Conservation (phyloP, 768 basidiomycete genomes). For the Hericium erinaceus region DNA sequence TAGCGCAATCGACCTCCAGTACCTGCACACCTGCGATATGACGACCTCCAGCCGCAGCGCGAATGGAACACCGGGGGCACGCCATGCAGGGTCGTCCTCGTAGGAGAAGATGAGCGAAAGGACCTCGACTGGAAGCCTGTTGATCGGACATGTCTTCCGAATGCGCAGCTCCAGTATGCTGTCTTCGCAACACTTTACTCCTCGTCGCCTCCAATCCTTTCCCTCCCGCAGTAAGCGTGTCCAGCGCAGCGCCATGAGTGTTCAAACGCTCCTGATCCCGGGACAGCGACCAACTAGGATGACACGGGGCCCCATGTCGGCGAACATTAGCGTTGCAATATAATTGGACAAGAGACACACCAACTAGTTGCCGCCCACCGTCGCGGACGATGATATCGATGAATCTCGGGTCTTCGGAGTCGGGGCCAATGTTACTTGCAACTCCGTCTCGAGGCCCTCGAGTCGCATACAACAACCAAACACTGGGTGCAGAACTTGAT, state of each 20-base stretch:
- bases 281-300: neutral
- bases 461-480: too few relatives aligned
- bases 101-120: neutral
- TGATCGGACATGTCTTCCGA: neutral
- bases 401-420: neutral
- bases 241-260: neutral
- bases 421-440: neutral
- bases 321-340: too few relatives aligned
- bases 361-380: neutral
- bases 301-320: neutral
- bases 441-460: too few relatives aligned
- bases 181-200: neutral
- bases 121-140: neutral
- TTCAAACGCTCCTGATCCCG: neutral
- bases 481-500: too few relatives aligned
- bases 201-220: neutral
- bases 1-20: neutral
- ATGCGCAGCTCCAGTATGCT: neutral
- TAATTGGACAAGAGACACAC: neutral
- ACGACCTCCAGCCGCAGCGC: neutral
- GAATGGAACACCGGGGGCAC: neutral
- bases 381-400: neutral
- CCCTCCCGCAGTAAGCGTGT: neutral
- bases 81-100: neutral
- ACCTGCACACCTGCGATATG: neutral